phyloP scores from a whole-genome alignment of 208 protist genomes.

The Naegleria lovaniensis region DNA sequence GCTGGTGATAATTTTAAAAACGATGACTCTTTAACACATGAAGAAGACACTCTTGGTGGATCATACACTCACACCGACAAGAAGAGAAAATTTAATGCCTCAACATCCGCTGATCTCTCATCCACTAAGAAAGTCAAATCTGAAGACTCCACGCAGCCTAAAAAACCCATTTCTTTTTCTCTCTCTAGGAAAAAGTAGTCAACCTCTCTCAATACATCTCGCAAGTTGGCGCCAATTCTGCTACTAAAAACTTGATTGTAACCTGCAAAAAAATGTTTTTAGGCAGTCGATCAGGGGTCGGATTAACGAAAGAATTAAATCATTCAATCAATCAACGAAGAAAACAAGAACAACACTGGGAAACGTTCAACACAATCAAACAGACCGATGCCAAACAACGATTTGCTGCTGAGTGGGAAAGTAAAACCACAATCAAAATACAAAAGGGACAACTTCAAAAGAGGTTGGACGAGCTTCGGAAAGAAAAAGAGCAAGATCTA shows the following conservation, averaged over 20 bases:
- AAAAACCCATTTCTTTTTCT: background rate
- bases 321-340: conserved; percentile 3
- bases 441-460: background rate
- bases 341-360: background rate
- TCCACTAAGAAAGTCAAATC: background rate
- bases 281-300: background rate
- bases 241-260: too few species aligned
- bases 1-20: background rate
- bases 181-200: background rate
- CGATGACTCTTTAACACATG: background rate
- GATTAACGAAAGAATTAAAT: background rate
- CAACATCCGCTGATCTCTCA: too few species aligned
- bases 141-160: background rate
- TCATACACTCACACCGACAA: background rate
- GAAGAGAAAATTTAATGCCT: background rate
- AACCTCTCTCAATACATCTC: background rate
- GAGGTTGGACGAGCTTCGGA: background rate
- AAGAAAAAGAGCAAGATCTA: background rate
- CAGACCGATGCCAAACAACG: background rate
- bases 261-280: background rate
- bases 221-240: too few species aligned
- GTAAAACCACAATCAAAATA: background rate
- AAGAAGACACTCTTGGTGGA: background rate
- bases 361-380: background rate
- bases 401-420: conserved; percentile 4